Evolutionary conservation across 768 basidiomycete genomes (phyloP).

Genomic region (Pulveroboletus sp.): DNA sequence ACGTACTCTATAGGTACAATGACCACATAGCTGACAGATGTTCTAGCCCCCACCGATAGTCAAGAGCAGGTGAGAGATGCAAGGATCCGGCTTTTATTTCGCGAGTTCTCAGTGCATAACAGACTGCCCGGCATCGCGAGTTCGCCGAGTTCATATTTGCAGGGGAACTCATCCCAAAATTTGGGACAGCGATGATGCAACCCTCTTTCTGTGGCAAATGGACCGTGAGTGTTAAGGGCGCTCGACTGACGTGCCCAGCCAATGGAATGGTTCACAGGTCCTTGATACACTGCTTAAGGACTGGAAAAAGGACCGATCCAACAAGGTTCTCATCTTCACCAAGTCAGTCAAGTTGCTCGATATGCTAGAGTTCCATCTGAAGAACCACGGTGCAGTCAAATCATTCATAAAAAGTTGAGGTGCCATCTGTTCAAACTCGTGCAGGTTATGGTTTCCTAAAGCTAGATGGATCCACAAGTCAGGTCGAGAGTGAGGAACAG

Average conservation of each 20-base stretch:
- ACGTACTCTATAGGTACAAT: constrained; percentile 1
- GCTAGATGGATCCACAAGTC: constrained; percentile 74
- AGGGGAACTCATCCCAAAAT: constrained; percentile 50
- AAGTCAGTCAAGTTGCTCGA: constrained; percentile 87
- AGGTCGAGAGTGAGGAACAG: constrained; percentile 53
- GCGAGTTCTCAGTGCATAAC: background rate
- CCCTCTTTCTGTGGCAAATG: constrained; percentile 80
- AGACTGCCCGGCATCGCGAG: constrained; percentile 54
- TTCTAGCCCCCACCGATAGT: constrained; percentile 60
- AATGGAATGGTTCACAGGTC: constrained; percentile 42
- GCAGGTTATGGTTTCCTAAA: constrained; percentile 60
- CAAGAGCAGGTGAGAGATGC: constrained; percentile 52
- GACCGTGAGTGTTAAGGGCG: constrained; percentile 48
- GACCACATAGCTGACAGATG: background rate
- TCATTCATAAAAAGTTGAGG: background rate
- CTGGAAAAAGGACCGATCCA: constrained; percentile 59
- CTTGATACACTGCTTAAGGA: constrained; percentile 60
- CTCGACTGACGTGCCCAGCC: background rate
- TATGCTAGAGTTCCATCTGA: constrained; percentile 76
- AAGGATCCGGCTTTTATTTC: background rate
- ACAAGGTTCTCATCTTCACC: constrained; percentile 92
- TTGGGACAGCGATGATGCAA: constrained; percentile 56
- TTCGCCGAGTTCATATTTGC: constrained; percentile 62
- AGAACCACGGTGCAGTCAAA: constrained; percentile 39
- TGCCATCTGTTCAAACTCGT: background rate